Conservation (phyloP, 208 protist species). For the Leishmania martiniquensis region DNA sequence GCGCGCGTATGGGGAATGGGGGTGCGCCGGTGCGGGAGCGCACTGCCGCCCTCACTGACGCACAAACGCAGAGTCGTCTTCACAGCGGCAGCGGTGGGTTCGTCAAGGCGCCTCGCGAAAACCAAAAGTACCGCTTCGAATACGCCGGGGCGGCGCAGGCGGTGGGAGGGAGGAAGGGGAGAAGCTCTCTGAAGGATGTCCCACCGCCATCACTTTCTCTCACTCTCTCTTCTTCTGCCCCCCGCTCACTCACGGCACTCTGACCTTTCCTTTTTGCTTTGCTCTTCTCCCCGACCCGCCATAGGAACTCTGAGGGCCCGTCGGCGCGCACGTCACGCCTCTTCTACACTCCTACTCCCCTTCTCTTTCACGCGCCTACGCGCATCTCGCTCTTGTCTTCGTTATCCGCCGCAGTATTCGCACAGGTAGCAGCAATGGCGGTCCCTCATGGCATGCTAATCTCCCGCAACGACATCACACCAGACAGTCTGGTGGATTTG, state of each 20-base stretch:
- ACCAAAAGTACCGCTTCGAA: not conserved
- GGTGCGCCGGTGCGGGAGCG: not conserved
- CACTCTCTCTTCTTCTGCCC: not conserved
- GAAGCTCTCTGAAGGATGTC: not conserved
- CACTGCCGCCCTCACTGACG: not conserved
- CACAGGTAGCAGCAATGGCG: constrained; percentile 56
- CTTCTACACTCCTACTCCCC: not conserved
- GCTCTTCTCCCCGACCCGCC: no score
- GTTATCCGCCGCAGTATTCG: no score
- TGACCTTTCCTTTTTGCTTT: not conserved
- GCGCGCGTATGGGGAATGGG: not conserved
- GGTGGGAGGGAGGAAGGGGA: not conserved
- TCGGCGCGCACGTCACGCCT: not conserved
- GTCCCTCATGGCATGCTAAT: constrained; percentile 91
- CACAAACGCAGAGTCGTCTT: not conserved
- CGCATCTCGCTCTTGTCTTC: not conserved
- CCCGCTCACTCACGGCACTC: not conserved
- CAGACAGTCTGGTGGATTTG: constrained; percentile 88
- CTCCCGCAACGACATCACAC: constrained; percentile 91
- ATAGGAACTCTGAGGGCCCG: not conserved
- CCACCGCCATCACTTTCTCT: no score
- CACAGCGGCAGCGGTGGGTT: not conserved
- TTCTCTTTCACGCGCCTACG: not conserved
- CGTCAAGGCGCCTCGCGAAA: not conserved
- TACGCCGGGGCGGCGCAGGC: not conserved